Percentiles rank a stretch among this genome's conserved stretches.
These are phyloP conservation scores for Endogone sp. DNA, from an alignment of 192 early-diverging fungal genomes.

Conservation along the genomic window DNA sequence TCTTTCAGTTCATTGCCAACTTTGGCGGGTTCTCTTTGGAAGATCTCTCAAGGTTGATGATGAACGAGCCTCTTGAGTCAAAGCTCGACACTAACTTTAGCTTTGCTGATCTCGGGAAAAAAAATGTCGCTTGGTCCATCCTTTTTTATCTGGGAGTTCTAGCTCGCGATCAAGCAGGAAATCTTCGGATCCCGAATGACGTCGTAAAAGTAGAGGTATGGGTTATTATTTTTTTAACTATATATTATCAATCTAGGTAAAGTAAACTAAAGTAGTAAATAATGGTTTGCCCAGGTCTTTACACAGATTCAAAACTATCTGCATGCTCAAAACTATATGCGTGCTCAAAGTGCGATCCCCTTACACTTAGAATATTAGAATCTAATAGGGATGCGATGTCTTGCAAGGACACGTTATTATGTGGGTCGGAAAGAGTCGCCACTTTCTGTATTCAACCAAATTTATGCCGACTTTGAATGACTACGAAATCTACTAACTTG, in stretches of 20 bases:
- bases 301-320: neutral
- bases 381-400: neutral
- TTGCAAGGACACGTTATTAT: neutral
- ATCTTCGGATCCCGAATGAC: constrained; percentile 11
- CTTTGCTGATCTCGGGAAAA: constrained; percentile 26
- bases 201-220: neutral
- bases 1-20: neutral
- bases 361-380: too few species aligned
- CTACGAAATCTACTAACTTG: too few species aligned
- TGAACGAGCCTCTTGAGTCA: neutral
- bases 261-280: neutral
- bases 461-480: neutral
- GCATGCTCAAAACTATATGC: neutral
- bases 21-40: neutral
- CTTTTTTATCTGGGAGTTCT: constrained; percentile 30
- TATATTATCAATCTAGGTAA: neutral
- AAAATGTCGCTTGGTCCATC: constrained; percentile 30
- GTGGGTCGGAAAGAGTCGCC: neutral
- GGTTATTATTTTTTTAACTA: neutral
- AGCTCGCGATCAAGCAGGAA: constrained; percentile 14
- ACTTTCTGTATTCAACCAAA: neutral
- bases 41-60: neutral
- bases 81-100: neutral
- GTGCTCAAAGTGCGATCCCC: neutral
- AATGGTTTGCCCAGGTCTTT: neutral